Percentiles rank a stretch among this genome's conserved stretches.
Conservation (phyloP, 257 asterid genomes). For the Coffea canephora region DNA sequence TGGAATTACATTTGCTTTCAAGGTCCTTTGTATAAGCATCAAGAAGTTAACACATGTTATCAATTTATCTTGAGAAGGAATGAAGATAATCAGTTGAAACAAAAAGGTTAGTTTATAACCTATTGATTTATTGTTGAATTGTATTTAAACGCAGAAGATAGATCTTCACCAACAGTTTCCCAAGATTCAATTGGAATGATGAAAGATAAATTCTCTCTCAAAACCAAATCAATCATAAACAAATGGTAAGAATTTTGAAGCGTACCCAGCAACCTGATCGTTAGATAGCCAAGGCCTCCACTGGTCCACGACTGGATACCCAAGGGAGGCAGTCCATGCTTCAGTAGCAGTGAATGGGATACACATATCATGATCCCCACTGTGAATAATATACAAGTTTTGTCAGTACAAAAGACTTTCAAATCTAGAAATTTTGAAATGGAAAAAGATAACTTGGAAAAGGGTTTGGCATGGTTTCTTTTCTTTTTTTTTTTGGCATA, state of each 20-base stretch:
- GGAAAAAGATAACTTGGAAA: not conserved
- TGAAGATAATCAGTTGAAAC: too few relatives aligned
- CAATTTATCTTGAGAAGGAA: too few relatives aligned
- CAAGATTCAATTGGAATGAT: not conserved
- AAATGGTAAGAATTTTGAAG: not conserved
- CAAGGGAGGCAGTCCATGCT: slow-evolving; percentile 56
- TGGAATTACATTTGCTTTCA: too few relatives aligned
- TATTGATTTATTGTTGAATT: too few relatives aligned
- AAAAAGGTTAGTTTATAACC: too few relatives aligned
- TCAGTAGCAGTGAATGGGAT: slow-evolving; percentile 58
- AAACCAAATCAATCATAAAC: not conserved
- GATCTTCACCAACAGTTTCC: not conserved
- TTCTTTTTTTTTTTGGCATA: too few relatives aligned
- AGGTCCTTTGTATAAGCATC: too few relatives aligned
- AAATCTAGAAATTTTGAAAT: too few relatives aligned
- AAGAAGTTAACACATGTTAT: too few relatives aligned
- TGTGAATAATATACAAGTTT: slow-evolving; percentile 1
- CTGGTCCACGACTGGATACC: slow-evolving; percentile 35
- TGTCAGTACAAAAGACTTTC: not conserved
- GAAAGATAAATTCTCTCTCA: not conserved
- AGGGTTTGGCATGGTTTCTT: too few relatives aligned
- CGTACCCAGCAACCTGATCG: slow-evolving; percentile 48
- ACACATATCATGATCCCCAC: slow-evolving; percentile 76
- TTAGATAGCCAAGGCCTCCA: slow-evolving; percentile 56
- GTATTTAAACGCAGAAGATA: not conserved